phyloP scores from a whole-genome alignment of 345 rosid genomes.

The Camelina sativa region DNA sequence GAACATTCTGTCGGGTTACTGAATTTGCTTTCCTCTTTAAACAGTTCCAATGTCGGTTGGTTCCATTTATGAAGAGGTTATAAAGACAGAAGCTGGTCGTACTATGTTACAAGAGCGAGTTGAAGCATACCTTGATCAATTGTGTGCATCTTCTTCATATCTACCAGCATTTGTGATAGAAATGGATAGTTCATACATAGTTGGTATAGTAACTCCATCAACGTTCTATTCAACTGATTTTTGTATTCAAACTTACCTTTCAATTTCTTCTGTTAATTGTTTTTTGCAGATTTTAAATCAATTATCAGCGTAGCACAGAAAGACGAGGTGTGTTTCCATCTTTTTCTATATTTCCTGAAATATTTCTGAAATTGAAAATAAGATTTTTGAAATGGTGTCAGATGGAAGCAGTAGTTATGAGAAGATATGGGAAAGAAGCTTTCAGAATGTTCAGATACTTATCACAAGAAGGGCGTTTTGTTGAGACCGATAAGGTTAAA shows the following conservation, averaged over 20 bases:
- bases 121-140: slow-evolving; percentile 58
- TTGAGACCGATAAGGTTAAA: slow-evolving; percentile 83
- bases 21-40: not conserved
- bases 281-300: slow-evolving; percentile 64
- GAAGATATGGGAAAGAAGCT: slow-evolving; percentile 73
- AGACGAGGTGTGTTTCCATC: slow-evolving; percentile 64
- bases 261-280: not conserved
- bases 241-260: slow-evolving; percentile 3
- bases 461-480: slow-evolving; percentile 51
- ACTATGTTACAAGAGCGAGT: slow-evolving; percentile 74
- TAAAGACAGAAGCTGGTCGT: slow-evolving; percentile 76
- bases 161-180: slow-evolving; percentile 53
- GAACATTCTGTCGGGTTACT: not conserved
- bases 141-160: slow-evolving; percentile 51
- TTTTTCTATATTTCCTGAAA: not conserved
- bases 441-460: slow-evolving; percentile 78
- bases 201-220: slow-evolving; percentile 53
- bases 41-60: slow-evolving; percentile 65
- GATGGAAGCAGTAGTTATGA: slow-evolving; percentile 76
- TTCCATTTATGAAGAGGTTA: slow-evolving; percentile 81
- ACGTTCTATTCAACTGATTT: not conserved
- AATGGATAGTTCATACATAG: slow-evolving; percentile 52
- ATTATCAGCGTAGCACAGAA: slow-evolving; percentile 72
- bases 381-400: slow-evolving; percentile 34
- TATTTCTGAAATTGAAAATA: slow-evolving; percentile 23